Evolutionary conservation across 1,284 basidiomycete species (phyloP).

Genomic region (Mycosarcoma maydis): DNA sequence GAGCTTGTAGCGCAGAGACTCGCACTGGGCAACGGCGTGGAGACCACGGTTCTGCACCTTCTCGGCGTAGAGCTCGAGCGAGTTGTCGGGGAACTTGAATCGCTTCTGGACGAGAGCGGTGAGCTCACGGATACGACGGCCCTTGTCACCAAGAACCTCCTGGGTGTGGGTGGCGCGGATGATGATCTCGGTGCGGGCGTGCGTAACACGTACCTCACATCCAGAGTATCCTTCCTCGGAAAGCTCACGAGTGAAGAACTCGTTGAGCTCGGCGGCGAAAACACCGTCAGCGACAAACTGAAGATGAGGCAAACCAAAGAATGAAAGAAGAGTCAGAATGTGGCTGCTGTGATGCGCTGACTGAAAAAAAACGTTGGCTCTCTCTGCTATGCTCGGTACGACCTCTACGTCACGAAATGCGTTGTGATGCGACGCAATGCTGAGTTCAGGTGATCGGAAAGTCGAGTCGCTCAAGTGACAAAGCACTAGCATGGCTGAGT

Average conservation of each 20-base stretch:
- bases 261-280: conserved; percentile 96
- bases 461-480: too few species aligned
- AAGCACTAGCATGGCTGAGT: too few species aligned
- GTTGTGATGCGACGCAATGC: neutral
- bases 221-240: conserved; percentile 99
- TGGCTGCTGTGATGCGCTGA: neutral
- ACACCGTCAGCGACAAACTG: conserved; percentile 98
- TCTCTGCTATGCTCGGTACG: conserved; percentile 11
- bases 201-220: conserved; percentile 99
- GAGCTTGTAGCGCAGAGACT: conserved; percentile 98
- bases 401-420: neutral
- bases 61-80: conserved; percentile 98
- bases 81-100: conserved; percentile 98
- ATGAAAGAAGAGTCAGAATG: conserved; percentile 8
- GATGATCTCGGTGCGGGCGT: conserved; percentile 99
- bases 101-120: conserved; percentile 98
- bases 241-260: conserved; percentile 97
- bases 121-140: conserved; percentile 98
- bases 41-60: conserved; percentile 99
- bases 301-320: neutral
- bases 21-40: conserved; percentile 98
- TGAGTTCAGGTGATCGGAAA: too few species aligned
- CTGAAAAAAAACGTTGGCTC: neutral
- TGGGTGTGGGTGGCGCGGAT: conserved; percentile 99
- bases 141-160: conserved; percentile 99